Evolutionary conservation across 108 stramenopile genomes (phyloP), one percentile per base, ranked within the genome.

Genomic region (Nitzschia palea): DNA sequence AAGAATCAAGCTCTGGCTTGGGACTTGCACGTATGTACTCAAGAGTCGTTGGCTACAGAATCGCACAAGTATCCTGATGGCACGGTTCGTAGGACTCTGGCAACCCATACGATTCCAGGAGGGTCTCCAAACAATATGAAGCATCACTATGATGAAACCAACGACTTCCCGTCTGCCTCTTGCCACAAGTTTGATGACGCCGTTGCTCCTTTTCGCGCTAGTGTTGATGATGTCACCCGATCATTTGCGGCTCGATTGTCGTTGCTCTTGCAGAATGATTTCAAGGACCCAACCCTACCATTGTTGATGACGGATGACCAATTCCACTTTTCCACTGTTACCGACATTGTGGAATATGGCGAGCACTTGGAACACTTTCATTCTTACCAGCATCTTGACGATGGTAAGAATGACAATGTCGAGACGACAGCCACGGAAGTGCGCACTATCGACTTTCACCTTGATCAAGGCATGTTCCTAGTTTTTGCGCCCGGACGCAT

Each of bases 291-390:
- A 9, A 17, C 40, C n/a, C 36, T 59, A 12, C 3, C n/a, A 12
- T 33, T n/a, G 3, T 15, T 20, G 6, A 8, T 3, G 15, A 12
- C 35, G 29, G 4, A 28, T n/a, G 6, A 69, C 82, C 80, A 20
- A n/a, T n/a, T n/a, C n/a, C n/a, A n/a, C n/a, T 62, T 55, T 54
- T 23, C 66, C 12, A 73, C 62, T 45, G 15, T 91, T 15, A 55
- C 47, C 23, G 78, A 85, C 31, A 47, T 91, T 2, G 79, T 90
- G 15, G 29, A 70, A 22, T 29, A 75, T 37, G 88, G 90, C n/a
- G 84, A 91, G 44, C 81, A 83, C 22, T 68, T 95, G 56, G 94
- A 95, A 44, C 94, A 95, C 58, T 92, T 91, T 59, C 94, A 95
- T 73, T 80, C 79, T 9, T 95, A n/a, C n/a, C n/a, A n/a, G n/a